A percentile compares a stretch with the other conserved stretches of the same genome.
phyloP scores from a whole-genome alignment of 495 filamentous ascomycete genomes.

The Penicillium steckii region DNA sequence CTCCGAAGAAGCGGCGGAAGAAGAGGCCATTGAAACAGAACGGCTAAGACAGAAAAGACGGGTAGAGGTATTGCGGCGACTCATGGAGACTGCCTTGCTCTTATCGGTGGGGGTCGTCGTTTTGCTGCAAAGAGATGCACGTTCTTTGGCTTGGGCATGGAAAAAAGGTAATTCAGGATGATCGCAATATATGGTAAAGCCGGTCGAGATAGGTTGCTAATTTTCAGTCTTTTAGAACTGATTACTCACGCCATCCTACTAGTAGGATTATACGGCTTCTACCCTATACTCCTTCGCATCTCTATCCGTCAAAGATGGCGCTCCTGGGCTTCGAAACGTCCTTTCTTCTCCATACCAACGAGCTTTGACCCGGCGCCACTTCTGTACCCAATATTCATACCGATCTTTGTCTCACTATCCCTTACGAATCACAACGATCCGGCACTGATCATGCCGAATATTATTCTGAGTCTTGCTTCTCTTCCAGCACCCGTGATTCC shows the following conservation, averaged over 20 bases:
- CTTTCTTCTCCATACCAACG: conserved; percentile 57
- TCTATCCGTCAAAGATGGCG: conserved; percentile 26
- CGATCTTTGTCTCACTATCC: conserved; percentile 74
- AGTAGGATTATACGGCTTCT: conserved; percentile 43
- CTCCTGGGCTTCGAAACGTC: conserved; percentile 25
- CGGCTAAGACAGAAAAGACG: conserved; percentile 33
- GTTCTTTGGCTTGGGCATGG: conserved; percentile 40
- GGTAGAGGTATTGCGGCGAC: conserved; percentile 44
- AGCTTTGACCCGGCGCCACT: conserved; percentile 89
- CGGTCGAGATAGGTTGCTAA: conserved; percentile 1
- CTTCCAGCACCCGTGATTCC: conserved; percentile 75
- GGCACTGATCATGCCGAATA: conserved; percentile 67
- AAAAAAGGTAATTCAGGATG: conserved; percentile 33
- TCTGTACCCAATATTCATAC: conserved; percentile 77
- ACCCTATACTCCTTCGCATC: conserved; percentile 40
- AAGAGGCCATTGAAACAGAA: conserved; percentile 25
- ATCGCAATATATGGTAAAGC: background rate
- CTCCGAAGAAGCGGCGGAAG: conserved; percentile 37
- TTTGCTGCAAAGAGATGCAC: conserved; percentile 29
- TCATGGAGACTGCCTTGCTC: conserved; percentile 43
- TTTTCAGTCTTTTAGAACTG: conserved; percentile 46
- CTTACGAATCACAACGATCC: conserved; percentile 58
- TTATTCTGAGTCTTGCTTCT: conserved; percentile 76
- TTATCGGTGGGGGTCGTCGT: conserved; percentile 45
- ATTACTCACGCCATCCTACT: conserved; percentile 39